Evolutionary conservation across 495 filamentous ascomycete species (phyloP), one percentile per base, ranked within the genome.

Genomic region (Neurospora sp.): DNA sequence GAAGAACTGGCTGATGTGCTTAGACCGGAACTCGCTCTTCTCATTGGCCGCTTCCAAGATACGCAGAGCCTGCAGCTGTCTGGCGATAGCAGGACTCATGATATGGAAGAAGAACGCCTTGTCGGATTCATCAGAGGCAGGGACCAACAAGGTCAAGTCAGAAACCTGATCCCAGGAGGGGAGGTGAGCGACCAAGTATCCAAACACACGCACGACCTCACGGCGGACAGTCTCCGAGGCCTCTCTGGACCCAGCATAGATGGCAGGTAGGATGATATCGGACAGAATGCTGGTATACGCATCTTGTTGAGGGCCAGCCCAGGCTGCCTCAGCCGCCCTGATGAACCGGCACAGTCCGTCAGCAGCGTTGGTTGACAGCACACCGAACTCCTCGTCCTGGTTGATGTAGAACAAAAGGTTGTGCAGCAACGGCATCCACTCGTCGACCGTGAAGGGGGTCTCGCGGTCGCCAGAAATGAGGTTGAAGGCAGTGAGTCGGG

Each of bases 31-130:
- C 44, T 87, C 81, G 22, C 87, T 86, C 70, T 87, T 86, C 4
- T 83, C 78, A 41, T 91, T 91, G 70, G 90, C 89, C 12, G 81
- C 81, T 68, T 92, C 90, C 22, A 99, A 82, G 65, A 92, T 84
- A 59, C 92, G 91, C 31, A 98, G 81, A 10, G 96, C 96, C 72
- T 93, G 88, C 37, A 96, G 86, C 74, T 96, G 92, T 75, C 94
- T 90, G 71, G 96, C 91, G 61, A 94, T 90, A 73, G 97, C 96
- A 68, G 96, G 95, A 72, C 96, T 93, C 16, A 98, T 85, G 47
- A 97, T 88, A 74, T 97, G 97, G 80, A 85, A 91, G 83, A 98
- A 98, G 83, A 98, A 97, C 8, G 91, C 96, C 3, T 98, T 93
- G 45, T 97, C 89, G 6, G 84, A 81, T 22, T 85, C 83, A 61